Base-by-base conservation (phyloP, 2,329 filamentous ascomycete species). In the Penicillium psychrosexuale region DNA sequence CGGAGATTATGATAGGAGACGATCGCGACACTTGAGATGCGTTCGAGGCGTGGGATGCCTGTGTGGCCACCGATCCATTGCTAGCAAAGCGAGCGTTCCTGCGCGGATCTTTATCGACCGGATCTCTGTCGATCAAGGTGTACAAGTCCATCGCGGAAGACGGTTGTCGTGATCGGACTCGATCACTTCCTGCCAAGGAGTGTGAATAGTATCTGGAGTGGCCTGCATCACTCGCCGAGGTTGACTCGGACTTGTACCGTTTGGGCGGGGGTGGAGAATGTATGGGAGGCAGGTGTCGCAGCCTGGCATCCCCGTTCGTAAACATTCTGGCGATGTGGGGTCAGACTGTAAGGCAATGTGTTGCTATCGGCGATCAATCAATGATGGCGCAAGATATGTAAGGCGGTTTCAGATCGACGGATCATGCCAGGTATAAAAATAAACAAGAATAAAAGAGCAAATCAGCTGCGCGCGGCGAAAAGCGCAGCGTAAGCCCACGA, bases 141-240 rank as follows among this genome's bases (percentile, higher is more conserved):
- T 72, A 66, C 44, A 72, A 68, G 31, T 72, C 68, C 70, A 72
- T 72, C 1, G 69, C 69, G 8, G 70, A 69, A 9, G 70, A 72
- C 8, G 70, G 69, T 33, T 72, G 68, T 45, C 70, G 65, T 30
- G 69, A 68, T 11, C 68, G 65, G 34, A 58, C 57, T 27, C 63
- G 58, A n/a, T 68, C 68, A 53, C 61, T 67, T 22, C 63, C 53
- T 3, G 58, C 57, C 7, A 67, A 53, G 7, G 69, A 66, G 34
- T 63, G 60, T 28, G 68, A 66, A 45, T 65, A 65, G 44, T 66
- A 59, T 42, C 61, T 49, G 19, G 54, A 51, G 28, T 51, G 61
- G 45, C 65, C 68, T 24, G 59, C 57, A 43, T 69, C 63, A 42
- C 62, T 64, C 6, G 48, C 52, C 1, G 61, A 47, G 1, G 53